Percentiles rank a stretch among this genome's conserved stretches.
These are phyloP conservation scores for Xylaria sp. DNA, from an alignment of 2,329 filamentous ascomycete genomes.

Conservation along the genomic window DNA sequence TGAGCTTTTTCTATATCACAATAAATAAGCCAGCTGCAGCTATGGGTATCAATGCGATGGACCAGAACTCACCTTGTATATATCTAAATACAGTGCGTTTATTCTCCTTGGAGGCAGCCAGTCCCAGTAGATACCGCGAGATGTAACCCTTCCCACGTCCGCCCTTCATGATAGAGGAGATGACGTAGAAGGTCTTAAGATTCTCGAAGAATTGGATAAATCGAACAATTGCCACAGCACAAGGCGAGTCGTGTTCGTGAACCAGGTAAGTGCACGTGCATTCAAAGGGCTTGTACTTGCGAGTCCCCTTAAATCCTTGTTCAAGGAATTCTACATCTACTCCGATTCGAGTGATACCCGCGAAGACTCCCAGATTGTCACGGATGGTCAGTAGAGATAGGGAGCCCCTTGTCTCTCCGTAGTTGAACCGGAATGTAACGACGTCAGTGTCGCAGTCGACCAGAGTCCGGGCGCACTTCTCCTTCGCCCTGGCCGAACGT, in stretches of 20 bases:
- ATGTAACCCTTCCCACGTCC: no score
- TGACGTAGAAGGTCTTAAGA: conserved; percentile 47
- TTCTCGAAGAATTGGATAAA: conserved; percentile 43
- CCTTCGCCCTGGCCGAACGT: neutral
- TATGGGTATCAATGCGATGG: no score
- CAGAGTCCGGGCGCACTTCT: conserved; percentile 12
- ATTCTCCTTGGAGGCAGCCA: no score
- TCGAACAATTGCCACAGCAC: conserved; percentile 19
- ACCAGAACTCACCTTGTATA: conserved; percentile 9
- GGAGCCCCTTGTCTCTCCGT: neutral
- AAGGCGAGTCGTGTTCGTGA: neutral
- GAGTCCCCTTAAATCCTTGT: neutral
- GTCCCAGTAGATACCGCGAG: no score
- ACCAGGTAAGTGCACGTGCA: no score
- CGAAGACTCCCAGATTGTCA: neutral
- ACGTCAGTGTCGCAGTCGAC: conserved; percentile 32
- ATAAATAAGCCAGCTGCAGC: conserved; percentile 1
- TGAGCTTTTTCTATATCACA: conserved; percentile 33
- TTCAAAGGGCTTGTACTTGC: neutral
- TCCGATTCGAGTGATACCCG: conserved; percentile 32
- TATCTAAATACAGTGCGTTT: neutral
- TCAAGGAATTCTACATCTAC: conserved; percentile 16
- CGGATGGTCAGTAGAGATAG: neutral
- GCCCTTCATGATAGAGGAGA: conserved; percentile 39
- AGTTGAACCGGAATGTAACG: conserved; percentile 20